Conservation (phyloP, 495 filamentous ascomycete species). For the Astrocystis sublimbata region DNA sequence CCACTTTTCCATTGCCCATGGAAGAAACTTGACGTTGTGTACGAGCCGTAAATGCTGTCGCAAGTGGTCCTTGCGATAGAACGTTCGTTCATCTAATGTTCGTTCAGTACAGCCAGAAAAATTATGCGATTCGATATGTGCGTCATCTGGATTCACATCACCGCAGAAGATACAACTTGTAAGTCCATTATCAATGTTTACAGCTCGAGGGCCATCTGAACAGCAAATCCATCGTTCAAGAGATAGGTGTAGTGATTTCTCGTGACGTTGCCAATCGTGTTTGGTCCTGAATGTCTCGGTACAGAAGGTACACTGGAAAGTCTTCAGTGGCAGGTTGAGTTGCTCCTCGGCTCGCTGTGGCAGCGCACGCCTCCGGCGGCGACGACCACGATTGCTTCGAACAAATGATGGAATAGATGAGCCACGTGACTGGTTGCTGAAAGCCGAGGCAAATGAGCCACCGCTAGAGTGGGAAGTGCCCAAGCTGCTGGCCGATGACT, state of each 20-base stretch:
- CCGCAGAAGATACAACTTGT: conserved; percentile 71
- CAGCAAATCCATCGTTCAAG: conserved; percentile 81
- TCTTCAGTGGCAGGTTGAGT: conserved; percentile 43
- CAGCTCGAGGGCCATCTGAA: conserved; percentile 60
- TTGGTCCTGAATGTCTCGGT: conserved; percentile 77
- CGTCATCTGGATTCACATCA: conserved; percentile 53
- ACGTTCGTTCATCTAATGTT: conserved; percentile 65
- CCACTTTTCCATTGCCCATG: conserved; percentile 69
- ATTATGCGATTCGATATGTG: conserved; percentile 71
- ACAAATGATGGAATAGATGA: conserved; percentile 63
- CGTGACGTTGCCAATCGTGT: conserved; percentile 83
- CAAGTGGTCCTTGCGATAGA: conserved; percentile 83
- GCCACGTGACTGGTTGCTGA: conserved; percentile 64
- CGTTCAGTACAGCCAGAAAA: conserved; percentile 68
- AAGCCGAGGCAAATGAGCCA: conserved; percentile 71
- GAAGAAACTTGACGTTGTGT: conserved; percentile 63
- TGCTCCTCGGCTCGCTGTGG: conserved; percentile 28
- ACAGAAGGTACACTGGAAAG: conserved; percentile 86
- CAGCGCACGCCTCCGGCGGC: conserved; percentile 64
- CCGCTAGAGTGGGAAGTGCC: conserved; percentile 70
- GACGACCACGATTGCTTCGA: conserved; percentile 57
- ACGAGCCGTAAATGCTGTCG: conserved; percentile 79
- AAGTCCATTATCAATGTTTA: conserved; percentile 47
- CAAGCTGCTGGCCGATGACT: conserved; percentile 70
- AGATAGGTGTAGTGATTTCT: conserved; percentile 75